phyloP scores from a whole-genome alignment of 345 rosid genomes.

The Arabis hirsuta region DNA sequence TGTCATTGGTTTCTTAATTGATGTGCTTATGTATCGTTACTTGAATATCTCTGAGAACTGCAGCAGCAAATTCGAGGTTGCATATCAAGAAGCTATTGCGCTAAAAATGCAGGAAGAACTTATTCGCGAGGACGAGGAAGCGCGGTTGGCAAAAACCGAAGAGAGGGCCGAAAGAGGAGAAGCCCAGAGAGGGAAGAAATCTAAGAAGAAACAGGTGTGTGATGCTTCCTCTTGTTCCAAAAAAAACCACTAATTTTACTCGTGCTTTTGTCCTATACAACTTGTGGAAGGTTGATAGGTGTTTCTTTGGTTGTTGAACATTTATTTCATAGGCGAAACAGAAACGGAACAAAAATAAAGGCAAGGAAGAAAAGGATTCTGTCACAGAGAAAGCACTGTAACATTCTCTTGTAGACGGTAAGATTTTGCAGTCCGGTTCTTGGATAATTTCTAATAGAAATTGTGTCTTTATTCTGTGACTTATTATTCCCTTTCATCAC shows the following conservation, averaged over 20 bases:
- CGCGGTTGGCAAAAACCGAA: constrained; percentile 81
- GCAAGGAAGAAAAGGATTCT: constrained; percentile 63
- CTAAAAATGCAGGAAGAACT: constrained; percentile 95
- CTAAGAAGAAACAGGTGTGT: constrained; percentile 87
- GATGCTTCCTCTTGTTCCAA: constrained; percentile 5
- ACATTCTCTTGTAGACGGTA: no score
- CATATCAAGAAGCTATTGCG: constrained; percentile 98
- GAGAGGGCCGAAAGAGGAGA: constrained; percentile 82
- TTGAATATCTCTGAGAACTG: constrained; percentile 32
- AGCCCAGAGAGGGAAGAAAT: constrained; percentile 81
- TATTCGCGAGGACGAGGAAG: constrained; percentile 97
- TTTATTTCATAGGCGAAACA: constrained; percentile 66
- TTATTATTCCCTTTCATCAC: no score
- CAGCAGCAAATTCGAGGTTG: constrained; percentile 91
- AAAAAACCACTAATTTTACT: not conserved
- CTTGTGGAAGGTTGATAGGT: constrained; percentile 27
- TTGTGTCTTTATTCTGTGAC: no score
- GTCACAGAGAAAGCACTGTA: constrained; percentile 46
- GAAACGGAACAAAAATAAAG: constrained; percentile 81
- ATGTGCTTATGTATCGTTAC: constrained; percentile 8
- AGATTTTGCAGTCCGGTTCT: no score
- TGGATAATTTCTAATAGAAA: no score
- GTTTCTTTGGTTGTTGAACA: constrained; percentile 26
- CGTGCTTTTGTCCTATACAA: not conserved
- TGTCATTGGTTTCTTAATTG: constrained; percentile 12